phyloP scores from a whole-genome alignment of 768 basidiomycete species.

The Zangia roseola region DNA sequence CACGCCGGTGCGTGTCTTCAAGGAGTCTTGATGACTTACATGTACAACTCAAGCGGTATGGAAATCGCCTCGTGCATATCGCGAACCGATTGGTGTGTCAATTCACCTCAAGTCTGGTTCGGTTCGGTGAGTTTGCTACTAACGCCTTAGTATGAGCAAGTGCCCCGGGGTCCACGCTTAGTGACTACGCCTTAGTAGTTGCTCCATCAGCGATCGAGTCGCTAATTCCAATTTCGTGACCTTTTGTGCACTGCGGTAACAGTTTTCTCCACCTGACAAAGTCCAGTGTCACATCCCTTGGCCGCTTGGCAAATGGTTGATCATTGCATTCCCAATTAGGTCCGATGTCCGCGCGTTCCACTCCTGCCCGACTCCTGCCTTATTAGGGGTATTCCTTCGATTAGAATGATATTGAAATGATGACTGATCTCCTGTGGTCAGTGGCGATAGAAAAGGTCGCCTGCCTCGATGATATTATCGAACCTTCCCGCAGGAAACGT shows the following conservation, averaged over 20 bases:
- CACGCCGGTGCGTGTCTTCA: too few species aligned
- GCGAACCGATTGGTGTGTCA: neutral
- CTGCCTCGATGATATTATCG: slow-evolving; percentile 25
- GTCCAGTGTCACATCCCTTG: neutral
- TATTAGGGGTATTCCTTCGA: slow-evolving; percentile 23
- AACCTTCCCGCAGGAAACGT: slow-evolving; percentile 27
- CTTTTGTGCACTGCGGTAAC: neutral
- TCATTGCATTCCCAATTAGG: slow-evolving; percentile 3
- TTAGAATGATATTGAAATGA: slow-evolving; percentile 31
- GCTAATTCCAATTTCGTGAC: slow-evolving; percentile 14
- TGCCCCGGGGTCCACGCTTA: slow-evolving; percentile 10
- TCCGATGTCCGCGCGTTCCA: slow-evolving; percentile 1
- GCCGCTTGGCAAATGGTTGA: slow-evolving; percentile 10
- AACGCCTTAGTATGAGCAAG: slow-evolving; percentile 4
- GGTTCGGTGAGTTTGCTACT: neutral
- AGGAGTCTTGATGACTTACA: too few species aligned
- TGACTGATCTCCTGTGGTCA: slow-evolving; percentile 27
- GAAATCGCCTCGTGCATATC: too few species aligned
- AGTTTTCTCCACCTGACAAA: neutral
- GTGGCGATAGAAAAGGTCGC: slow-evolving; percentile 32
- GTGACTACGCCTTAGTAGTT: neutral
- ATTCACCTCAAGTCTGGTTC: slow-evolving; percentile 1
- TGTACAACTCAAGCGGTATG: too few species aligned
- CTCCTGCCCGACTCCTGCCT: slow-evolving; percentile 18
- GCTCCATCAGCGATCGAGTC: slow-evolving; percentile 22